Percentiles rank a stretch among this genome's conserved stretches.
These are phyloP conservation scores for Vachellia pachyceras DNA, from an alignment of 306 rosid genomes.

Conservation along the genomic window DNA sequence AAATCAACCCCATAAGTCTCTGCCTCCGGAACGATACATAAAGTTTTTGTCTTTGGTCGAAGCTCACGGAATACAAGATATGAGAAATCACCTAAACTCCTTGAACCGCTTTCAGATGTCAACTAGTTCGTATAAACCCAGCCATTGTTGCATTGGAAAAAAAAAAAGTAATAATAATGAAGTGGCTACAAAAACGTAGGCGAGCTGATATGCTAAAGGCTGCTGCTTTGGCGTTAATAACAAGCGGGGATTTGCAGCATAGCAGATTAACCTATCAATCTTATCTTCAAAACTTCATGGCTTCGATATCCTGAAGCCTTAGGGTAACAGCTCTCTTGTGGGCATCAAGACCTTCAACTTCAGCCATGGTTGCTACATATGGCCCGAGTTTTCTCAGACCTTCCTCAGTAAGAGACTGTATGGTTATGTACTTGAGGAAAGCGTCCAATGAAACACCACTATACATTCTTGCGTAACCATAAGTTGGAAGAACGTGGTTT, in stretches of 20 bases:
- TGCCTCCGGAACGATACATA: not conserved
- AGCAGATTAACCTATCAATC: conserved; percentile 40
- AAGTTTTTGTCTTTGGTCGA: not conserved
- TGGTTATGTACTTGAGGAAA: conserved; percentile 87
- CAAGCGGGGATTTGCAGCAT: conserved; percentile 26
- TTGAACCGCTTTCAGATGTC: not conserved
- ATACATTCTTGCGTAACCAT: conserved; percentile 98
- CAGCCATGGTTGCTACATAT: conserved; percentile 90
- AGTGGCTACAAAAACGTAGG: conserved; percentile 19
- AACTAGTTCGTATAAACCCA: conserved; percentile 23
- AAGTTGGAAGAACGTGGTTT: conserved; percentile 97
- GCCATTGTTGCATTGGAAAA: conserved; percentile 28
- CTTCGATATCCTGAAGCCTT: conserved; percentile 88
- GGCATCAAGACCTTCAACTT: conserved; percentile 92
- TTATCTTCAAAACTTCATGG: conserved; percentile 62
- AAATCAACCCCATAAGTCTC: not conserved
- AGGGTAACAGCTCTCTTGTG: conserved; percentile 95
- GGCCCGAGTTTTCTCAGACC: conserved; percentile 91
- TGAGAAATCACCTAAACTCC: not conserved
- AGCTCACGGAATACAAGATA: not conserved
- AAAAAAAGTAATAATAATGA: no score
- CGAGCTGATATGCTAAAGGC: conserved; percentile 28
- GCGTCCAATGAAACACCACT: conserved; percentile 96
- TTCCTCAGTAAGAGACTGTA: conserved; percentile 94
- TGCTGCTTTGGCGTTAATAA: not conserved